Conservation (phyloP, 2,329 filamentous ascomycete genomes). For the Domatiomyces globalis region DNA sequence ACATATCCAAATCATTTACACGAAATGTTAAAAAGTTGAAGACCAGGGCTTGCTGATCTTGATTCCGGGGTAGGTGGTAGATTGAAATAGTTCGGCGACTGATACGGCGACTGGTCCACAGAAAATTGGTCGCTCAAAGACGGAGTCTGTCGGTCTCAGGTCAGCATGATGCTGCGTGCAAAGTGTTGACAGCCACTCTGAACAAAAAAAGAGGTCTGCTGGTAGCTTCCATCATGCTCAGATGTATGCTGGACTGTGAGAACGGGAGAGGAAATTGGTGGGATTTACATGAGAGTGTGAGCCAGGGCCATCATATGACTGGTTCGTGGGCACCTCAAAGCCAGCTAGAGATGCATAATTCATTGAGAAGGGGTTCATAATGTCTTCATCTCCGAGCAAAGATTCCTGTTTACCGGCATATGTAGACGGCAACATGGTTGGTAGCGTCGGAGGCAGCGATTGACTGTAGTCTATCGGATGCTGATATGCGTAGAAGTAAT, state of each 20-base stretch:
- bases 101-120: conserved; percentile 29
- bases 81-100: conserved; percentile 27
- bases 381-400: conserved; percentile 38
- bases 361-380: conserved; percentile 46
- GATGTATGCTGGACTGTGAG: conserved; percentile 11
- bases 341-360: conserved; percentile 46
- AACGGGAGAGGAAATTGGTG: conserved; percentile 18
- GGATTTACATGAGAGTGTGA: conserved; percentile 34
- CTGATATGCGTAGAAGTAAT: conserved; percentile 22
- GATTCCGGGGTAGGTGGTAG: conserved; percentile 31
- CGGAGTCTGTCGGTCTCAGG: conserved; percentile 23
- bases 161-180: conserved; percentile 15
- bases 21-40: conserved; percentile 17
- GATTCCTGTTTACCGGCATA: conserved; percentile 39
- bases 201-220: not conserved
- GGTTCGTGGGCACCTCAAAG: conserved; percentile 35
- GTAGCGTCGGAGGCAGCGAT: conserved; percentile 30
- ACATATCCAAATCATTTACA: conserved; percentile 7
- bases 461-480: conserved; percentile 28
- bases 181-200: not conserved
- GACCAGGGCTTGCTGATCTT: conserved; percentile 27
- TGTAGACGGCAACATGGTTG: conserved; percentile 27
- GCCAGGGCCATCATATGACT: conserved; percentile 25
- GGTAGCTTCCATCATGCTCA: conserved; percentile 4
- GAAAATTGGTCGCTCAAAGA: conserved; percentile 26